Percentiles rank a stretch among this genome's conserved stretches.
Evolutionary conservation across 148 eudicot genomes (phyloP).

Genomic region (Cornus suecica): DNA sequence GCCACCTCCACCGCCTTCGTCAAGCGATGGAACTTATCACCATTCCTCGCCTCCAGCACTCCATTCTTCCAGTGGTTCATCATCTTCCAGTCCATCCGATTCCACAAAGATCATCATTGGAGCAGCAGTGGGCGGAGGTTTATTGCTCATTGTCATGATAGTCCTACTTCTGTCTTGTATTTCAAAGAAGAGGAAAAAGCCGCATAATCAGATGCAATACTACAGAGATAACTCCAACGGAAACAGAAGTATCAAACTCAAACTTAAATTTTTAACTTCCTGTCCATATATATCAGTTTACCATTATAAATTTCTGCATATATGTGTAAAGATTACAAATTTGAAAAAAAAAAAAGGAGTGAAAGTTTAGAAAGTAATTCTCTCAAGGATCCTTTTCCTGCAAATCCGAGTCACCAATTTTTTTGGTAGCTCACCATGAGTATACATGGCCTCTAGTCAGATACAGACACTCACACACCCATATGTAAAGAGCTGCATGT

Average conservation of each 20-base stretch:
- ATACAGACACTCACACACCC: no score
- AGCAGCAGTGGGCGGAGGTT: conserved; percentile 2
- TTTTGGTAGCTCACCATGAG: no score
- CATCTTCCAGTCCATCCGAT: background rate
- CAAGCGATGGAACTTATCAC: background rate
- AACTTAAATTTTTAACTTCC: background rate
- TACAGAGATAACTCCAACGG: conserved; percentile 12
- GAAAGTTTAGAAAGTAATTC: background rate
- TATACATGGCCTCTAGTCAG: no score
- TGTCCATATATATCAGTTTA: no score
- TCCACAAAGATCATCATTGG: background rate
- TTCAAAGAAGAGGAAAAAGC: conserved; percentile 20
- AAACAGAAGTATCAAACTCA: background rate
- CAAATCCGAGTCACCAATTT: no score
- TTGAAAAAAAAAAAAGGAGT: no score
- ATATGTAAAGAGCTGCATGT: no score
- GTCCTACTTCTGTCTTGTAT: background rate
- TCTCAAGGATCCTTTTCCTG: background rate
- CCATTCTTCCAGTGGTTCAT: background rate
- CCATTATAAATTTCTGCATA: no score
- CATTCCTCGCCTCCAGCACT: background rate
- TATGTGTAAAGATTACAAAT: no score
- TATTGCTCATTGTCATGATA: conserved; percentile 13
- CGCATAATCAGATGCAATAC: conserved; percentile 14
- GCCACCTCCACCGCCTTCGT: conserved; percentile 6